A percentile compares a stretch with the other conserved stretches of the same genome.
Evolutionary conservation across 257 asterid genomes (phyloP).

Genomic region (Rauvolfia tetraphylla): DNA sequence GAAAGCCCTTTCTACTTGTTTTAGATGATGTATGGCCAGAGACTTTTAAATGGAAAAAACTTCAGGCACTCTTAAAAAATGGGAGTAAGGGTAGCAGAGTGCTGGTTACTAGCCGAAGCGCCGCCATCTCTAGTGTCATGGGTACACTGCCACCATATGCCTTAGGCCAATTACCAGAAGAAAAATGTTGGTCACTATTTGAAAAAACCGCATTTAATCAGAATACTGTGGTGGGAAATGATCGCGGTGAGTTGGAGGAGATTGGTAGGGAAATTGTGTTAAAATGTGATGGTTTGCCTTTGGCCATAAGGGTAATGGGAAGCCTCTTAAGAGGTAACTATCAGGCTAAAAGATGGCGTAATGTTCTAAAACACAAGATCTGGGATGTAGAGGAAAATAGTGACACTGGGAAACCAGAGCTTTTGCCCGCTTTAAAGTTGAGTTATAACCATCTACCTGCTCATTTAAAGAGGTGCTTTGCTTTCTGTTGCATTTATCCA

Average conservation of each 20-base stretch:
- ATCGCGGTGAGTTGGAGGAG: slow-evolving; percentile 28
- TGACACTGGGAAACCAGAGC: slow-evolving; percentile 24
- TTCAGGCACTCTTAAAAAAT: slow-evolving; percentile 21
- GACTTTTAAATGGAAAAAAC: slow-evolving; percentile 27
- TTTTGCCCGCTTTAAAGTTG: slow-evolving; percentile 39
- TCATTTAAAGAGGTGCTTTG: slow-evolving; percentile 50
- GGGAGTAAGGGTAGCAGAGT: slow-evolving; percentile 36
- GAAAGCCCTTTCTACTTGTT: slow-evolving; percentile 40
- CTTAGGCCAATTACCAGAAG: slow-evolving; percentile 35
- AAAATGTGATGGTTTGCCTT: slow-evolving; percentile 51
- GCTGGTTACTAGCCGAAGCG: slow-evolving; percentile 47
- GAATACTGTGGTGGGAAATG: slow-evolving; percentile 12
- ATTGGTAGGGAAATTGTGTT: slow-evolving; percentile 47
- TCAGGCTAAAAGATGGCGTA: slow-evolving; percentile 43
- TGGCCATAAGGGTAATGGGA: slow-evolving; percentile 48
- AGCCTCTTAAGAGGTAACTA: slow-evolving; percentile 38
- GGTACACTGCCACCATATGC: slow-evolving; percentile 24
- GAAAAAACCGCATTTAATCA: slow-evolving; percentile 37
- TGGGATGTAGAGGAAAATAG: slow-evolving; percentile 48
- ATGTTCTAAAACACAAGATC: slow-evolving; percentile 37
- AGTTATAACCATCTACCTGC: slow-evolving; percentile 49
- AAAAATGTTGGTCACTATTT: slow-evolving; percentile 42
- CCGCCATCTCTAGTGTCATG: slow-evolving; percentile 33
- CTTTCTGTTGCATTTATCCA: slow-evolving; percentile 54
- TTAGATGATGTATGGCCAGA: slow-evolving; percentile 60